Percentiles rank a stretch among this genome's conserved stretches.
Conservation (phyloP, 2,329 filamentous ascomycete species). For the Arthrobotrys megalospora region DNA sequence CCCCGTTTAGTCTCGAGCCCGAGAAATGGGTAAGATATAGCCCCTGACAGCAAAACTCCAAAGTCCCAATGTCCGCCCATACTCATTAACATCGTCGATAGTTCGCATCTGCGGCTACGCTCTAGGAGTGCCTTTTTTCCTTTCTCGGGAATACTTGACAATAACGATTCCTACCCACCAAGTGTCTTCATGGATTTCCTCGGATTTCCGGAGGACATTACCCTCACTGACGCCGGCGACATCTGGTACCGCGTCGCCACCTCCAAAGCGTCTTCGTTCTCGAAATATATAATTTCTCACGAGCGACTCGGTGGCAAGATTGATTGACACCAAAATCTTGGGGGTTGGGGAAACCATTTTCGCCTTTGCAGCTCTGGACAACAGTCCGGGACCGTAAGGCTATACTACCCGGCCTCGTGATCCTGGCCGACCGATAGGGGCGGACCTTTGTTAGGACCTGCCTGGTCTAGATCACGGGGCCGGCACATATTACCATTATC, state of each 20-base stretch:
- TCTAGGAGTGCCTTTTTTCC: background rate
- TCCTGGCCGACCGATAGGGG: background rate
- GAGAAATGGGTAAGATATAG: constrained; percentile 31
- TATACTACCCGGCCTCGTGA: background rate
- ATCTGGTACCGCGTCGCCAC: background rate
- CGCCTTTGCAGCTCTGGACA: background rate
- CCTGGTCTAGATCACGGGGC: constrained; percentile 2
- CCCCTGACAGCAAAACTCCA: background rate
- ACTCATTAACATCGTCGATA: too few relatives aligned
- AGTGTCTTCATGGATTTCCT: background rate
- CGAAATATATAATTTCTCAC: constrained; percentile 9
- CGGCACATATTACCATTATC: background rate
- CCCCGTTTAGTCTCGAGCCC: constrained; percentile 36
- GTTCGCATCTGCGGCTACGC: background rate
- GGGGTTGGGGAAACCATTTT: background rate
- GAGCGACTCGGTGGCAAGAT: constrained; percentile 13
- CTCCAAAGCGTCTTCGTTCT: constrained; percentile 7
- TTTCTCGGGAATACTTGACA: constrained; percentile 28
- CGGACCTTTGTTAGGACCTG: background rate
- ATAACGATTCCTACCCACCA: constrained; percentile 21
- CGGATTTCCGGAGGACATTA: background rate
- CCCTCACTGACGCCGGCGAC: constrained; percentile 11
- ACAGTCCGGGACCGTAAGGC: background rate
- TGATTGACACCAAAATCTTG: background rate
- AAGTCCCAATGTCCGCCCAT: background rate